Base-by-base conservation (phyloP, 129 eudicot genomes). In the Lactuca sativa region DNA sequence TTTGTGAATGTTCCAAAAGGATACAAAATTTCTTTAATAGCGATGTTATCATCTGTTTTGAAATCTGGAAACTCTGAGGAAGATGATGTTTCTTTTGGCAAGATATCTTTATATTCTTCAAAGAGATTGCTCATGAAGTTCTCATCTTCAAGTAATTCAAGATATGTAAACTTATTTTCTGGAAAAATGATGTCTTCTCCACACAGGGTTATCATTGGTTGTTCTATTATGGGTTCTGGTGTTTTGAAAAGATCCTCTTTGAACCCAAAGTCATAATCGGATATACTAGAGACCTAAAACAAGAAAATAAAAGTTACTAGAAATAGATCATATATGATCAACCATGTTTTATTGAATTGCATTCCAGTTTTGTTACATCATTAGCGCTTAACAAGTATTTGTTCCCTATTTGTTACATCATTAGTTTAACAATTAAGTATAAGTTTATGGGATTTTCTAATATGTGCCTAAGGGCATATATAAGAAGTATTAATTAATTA, bases 231-330 rank as follows among this genome's bases (percentile, higher is more conserved):
- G 3, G 95, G 83, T 49, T 80, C 82, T 0, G 96, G 96, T n/a
- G 93, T 89, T 71, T 86, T 78, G 78, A 92, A 86, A 16, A 92
- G 87, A 72, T 89, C 96, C 32, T 85, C 87, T 82, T 84, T 89
- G 3, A 73, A 91, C 71, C 88, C 88, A 65, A 92, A 80, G 71
- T 86, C 84, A 78, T 88, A 92, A 54, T 85, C 95, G 5, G 86
- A 75, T 64, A 88, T 67, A 56, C 77, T 30, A 13, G 90, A 85
- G 62, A 79, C 76, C 79, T 78, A 74, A 48, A 83, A 62, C 72
- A 21, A 21, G 21, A 21, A 21, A 90, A 56, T 54, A 11, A 71
- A 71, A 71, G 21, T 21, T 21, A 21, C 21, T 9, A 7, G 21
- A 69, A 51, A 58, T 64, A n/a, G 14, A 21, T 21, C 21, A 32